Evolutionary conservation across 2,329 filamentous ascomycete genomes (phyloP), one percentile per base, ranked within the genome.

Genomic region (Epichloe hybrida): DNA sequence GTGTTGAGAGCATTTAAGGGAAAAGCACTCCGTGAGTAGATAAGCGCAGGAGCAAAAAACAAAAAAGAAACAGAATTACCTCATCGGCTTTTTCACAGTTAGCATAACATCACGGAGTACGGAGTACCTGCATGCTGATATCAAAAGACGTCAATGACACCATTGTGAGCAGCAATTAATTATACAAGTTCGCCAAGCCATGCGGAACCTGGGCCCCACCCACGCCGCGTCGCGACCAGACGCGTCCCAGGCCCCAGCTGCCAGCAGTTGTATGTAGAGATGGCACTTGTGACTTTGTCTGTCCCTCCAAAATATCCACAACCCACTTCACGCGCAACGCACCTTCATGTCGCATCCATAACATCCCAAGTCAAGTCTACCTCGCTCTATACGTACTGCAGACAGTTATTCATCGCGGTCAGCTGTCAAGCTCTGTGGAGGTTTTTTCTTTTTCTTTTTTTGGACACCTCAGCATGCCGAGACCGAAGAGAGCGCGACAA

Each of bases 211-310:
- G 35, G 12, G 31, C 27, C 7, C 45, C 45, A 47, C 45, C 35
- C 17, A 46, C 5, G 51, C 23, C 55, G 54, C 56, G 56, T 63
- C 63, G 56, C 61, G 62, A 23, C 44, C 27, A 27, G 27, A 62
- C 63, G 63, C 63, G 63, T 57, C 53, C 20, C 42, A 34, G 42
- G 21, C 21, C 21, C 21, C 21, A 21, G 17, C 17, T 17, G 17
- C 17, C 17, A 17, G 21, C 21, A 21, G 17, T n/a, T n/a, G n/a
- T n/a, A n/a, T n/a, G 21, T 21, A 21, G 21, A 21, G 21, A 21
- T 21, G 21, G 21, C 21, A 56, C 56, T 58, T 23, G 0, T 5
- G 4, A 23, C 23, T 21, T 57, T 62, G 58, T 60, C 58, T 42
- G 27, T 27, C 40, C 21, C 36, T 47, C 43, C 47, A 50, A 53